Conservation (phyloP, 768 basidiomycete genomes). For the Boletus barrowsii region DNA sequence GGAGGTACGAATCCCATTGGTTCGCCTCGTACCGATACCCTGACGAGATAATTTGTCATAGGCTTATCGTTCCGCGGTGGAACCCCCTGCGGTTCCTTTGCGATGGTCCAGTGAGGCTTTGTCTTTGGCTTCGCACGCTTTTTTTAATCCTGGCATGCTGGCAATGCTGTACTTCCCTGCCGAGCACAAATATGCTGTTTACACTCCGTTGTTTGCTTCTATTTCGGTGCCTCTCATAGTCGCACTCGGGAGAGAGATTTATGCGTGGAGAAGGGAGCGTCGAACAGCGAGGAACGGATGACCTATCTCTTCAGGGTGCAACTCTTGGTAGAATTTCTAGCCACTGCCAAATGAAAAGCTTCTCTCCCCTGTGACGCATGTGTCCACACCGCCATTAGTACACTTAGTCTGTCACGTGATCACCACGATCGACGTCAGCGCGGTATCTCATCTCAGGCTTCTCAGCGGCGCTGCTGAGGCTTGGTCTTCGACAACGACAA, state of each 20-base stretch:
- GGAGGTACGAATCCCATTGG: constrained; percentile 44
- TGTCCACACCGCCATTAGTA: constrained; percentile 3
- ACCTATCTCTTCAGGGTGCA: neutral
- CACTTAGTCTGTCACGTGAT: constrained; percentile 24
- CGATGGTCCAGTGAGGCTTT: constrained; percentile 60
- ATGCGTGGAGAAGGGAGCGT: constrained; percentile 49
- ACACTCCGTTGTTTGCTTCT: constrained; percentile 92
- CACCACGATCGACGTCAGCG: constrained; percentile 15
- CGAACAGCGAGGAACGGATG: constrained; percentile 12
- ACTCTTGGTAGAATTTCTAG: constrained; percentile 8
- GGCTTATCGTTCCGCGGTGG: constrained; percentile 21
- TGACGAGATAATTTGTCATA: constrained; percentile 14
- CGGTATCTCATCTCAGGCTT: neutral
- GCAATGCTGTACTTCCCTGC: constrained; percentile 95
- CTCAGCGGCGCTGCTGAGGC: no score
- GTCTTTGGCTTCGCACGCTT: constrained; percentile 74
- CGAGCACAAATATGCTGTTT: constrained; percentile 97
- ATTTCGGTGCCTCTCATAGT: constrained; percentile 80
- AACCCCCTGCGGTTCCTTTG: constrained; percentile 39
- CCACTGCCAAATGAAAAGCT: constrained; percentile 5
- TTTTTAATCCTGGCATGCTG: constrained; percentile 96
- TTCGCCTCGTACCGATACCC: neutral
- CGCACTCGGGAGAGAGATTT: constrained; percentile 68
- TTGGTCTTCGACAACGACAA: constrained; percentile 8
- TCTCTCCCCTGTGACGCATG: constrained; percentile 9